These are phyloP conservation scores for Pythium apleroticum DNA, from an alignment of 352 stramenopile genomes.

Conservation along the genomic window DNA sequence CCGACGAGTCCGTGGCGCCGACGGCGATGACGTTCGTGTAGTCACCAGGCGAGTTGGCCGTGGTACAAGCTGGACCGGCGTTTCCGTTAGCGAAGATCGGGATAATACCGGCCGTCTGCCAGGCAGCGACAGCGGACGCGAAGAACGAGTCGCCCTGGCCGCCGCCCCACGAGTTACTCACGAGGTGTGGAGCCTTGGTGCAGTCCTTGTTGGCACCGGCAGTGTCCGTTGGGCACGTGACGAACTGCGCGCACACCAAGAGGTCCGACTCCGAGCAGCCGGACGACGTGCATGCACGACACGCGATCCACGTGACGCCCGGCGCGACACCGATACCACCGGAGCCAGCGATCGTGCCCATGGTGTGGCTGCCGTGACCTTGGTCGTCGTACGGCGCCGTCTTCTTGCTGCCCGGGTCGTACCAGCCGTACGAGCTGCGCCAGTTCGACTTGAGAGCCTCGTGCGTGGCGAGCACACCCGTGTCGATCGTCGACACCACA, in stretches of 20 bases:
- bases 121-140: constrained; percentile 21
- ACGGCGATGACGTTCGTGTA: constrained; percentile 33
- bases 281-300: constrained; percentile 16
- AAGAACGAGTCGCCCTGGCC: constrained; percentile 11
- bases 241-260: constrained; percentile 33
- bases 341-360: constrained; percentile 7
- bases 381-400: constrained; percentile 27
- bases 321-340: constrained; percentile 22
- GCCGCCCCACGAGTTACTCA: constrained; percentile 35
- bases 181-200: constrained; percentile 26
- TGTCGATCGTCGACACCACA: neutral
- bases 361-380: constrained; percentile 30
- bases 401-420: constrained; percentile 28
- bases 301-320: constrained; percentile 23
- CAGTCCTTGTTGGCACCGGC: constrained; percentile 19
- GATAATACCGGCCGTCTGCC: constrained; percentile 34
- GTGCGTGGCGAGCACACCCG: neutral
- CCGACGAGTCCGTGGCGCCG: constrained; percentile 22
- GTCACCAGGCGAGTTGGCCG: constrained; percentile 24
- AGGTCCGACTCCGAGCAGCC: constrained; percentile 28
- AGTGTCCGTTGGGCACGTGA: constrained; percentile 33
- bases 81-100: constrained; percentile 33
- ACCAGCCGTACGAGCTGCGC: constrained; percentile 18
- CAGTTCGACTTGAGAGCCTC: neutral
- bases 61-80: constrained; percentile 20